A percentile compares a stretch with the other conserved stretches of the same genome.
These are phyloP conservation scores for Penicillium riverlandense DNA, from an alignment of 495 filamentous ascomycete species.

Conservation along the genomic window DNA sequence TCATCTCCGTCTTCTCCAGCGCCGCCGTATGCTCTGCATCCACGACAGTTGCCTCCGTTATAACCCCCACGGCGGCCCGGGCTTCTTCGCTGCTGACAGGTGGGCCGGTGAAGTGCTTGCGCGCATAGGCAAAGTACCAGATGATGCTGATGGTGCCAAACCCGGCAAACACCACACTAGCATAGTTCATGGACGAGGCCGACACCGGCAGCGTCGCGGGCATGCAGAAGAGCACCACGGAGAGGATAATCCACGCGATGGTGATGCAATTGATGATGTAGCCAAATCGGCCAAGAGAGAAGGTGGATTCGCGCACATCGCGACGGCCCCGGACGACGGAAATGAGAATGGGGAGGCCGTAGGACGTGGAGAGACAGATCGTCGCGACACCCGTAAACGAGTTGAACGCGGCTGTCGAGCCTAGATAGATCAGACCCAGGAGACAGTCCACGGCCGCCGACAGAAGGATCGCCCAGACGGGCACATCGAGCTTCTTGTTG, in stretches of 20 bases:
- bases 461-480: conserved; percentile 50
- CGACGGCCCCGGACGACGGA: conserved; percentile 43
- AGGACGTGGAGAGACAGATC: conserved; percentile 55
- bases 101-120: conserved; percentile 63
- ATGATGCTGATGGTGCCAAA: conserved; percentile 47
- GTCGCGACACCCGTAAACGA: conserved; percentile 61
- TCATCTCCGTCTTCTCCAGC: conserved; percentile 8
- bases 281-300: conserved; percentile 45
- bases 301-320: conserved; percentile 38
- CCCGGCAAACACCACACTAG: conserved; percentile 56
- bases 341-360: conserved; percentile 57
- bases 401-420: conserved; percentile 55
- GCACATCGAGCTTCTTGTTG: conserved; percentile 48
- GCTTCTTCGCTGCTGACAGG: conserved; percentile 41
- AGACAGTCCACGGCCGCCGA: conserved; percentile 48
- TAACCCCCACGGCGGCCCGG: conserved; percentile 18
- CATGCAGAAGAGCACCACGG: conserved; percentile 50
- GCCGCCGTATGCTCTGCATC: conserved; percentile 13
- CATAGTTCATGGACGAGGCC: conserved; percentile 50
- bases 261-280: conserved; percentile 45
- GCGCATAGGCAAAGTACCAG: conserved; percentile 67
- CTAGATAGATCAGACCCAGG: conserved; percentile 58
- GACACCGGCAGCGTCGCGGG: conserved; percentile 44
- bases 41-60: conserved; percentile 24
- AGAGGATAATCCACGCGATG: conserved; percentile 43